phyloP scores from a whole-genome alignment of 2,329 filamentous ascomycete genomes.

The Calonectria pseudoturangicola region DNA sequence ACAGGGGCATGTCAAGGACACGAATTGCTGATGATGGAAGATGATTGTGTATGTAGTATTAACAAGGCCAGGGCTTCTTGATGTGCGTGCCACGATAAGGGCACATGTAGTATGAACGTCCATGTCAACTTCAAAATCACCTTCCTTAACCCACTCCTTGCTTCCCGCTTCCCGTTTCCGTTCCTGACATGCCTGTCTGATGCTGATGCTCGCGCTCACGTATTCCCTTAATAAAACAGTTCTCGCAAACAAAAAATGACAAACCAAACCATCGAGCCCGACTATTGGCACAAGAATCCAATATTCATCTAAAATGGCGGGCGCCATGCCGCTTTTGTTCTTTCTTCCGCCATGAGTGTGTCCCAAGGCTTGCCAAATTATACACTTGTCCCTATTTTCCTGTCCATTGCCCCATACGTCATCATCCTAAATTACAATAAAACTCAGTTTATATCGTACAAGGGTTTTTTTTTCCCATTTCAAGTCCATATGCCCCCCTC shows the following conservation, averaged over 20 bases:
- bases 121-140: conserved; percentile 33
- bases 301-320: conserved; percentile 46
- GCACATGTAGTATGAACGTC: conserved; percentile 40
- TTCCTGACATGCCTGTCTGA: conserved; percentile 38
- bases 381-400: conserved; percentile 35
- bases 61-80: conserved; percentile 43
- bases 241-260: conserved; percentile 45
- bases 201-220: conserved; percentile 42
- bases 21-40: conserved; percentile 11
- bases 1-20: background rate
- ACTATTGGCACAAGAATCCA: conserved; percentile 49
- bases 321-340: conserved; percentile 27
- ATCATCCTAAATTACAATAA: conserved; percentile 53
- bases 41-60: conserved; percentile 49
- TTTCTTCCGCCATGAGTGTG: conserved; percentile 19
- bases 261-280: conserved; percentile 45
- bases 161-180: conserved; percentile 33
- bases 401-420: conserved; percentile 35
- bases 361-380: conserved; percentile 40
- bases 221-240: conserved; percentile 38
- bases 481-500: background rate
- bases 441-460: conserved; percentile 54
- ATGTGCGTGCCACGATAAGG: conserved; percentile 38
- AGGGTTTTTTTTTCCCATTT: conserved; percentile 23
- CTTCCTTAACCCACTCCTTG: conserved; percentile 30